Evolutionary conservation across 2,329 filamentous ascomycete species (phyloP).

Genomic region (Aspergillus ochraceus): DNA sequence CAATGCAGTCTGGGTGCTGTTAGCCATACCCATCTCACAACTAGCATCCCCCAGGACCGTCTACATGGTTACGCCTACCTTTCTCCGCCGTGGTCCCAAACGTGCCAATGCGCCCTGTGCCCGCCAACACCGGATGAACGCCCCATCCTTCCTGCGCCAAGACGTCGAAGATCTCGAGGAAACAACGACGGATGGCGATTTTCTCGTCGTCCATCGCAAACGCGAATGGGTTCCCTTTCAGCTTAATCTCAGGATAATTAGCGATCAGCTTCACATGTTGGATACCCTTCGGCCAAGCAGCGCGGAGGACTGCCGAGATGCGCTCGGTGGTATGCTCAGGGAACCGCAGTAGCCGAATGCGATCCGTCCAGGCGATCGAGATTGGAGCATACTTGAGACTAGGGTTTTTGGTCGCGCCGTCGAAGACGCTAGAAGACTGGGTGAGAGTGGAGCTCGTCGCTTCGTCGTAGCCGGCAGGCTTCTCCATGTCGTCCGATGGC

Average conservation of each 20-base stretch:
- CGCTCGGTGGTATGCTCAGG: not conserved
- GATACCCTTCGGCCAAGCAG: not conserved
- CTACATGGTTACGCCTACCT: not conserved
- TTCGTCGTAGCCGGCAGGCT: not conserved
- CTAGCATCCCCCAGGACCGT: not conserved
- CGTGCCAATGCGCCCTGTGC: not conserved
- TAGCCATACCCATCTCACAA: not conserved
- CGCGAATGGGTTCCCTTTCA: not conserved
- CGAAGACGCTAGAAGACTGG: not conserved
- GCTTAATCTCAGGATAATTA: not conserved
- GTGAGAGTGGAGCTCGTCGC: not conserved
- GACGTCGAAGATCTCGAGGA: not conserved
- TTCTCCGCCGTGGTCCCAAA: not conserved
- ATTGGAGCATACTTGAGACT: not conserved
- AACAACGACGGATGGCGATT: not conserved
- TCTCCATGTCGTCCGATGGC: not conserved
- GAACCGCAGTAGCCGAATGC: not conserved
- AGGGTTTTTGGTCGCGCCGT: not conserved
- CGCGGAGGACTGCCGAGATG: not conserved
- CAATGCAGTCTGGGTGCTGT: not conserved
- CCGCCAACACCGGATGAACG: not conserved
- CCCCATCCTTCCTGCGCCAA: not conserved
- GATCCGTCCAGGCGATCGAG: not conserved
- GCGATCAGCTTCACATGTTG: not conserved
- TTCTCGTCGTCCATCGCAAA: not conserved